A percentile compares a stretch with the other conserved stretches of the same genome.
Conservation (phyloP, 495 filamentous ascomycete genomes). For the Penicillium canescens region DNA sequence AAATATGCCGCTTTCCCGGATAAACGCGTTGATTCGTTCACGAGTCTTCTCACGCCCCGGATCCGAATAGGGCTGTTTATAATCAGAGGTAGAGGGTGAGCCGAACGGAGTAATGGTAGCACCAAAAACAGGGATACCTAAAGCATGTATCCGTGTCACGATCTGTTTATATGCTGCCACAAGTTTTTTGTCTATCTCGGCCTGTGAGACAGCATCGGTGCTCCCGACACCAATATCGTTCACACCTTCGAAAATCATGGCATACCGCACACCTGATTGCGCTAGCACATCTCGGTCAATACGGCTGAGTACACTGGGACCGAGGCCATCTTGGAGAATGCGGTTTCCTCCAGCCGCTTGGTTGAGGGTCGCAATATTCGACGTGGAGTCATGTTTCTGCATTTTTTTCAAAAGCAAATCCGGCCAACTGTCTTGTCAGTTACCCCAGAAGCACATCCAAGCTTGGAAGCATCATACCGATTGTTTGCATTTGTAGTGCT, state of each 20-base stretch:
- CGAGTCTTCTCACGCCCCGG: slow-evolving; percentile 57
- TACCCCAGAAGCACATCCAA: not conserved
- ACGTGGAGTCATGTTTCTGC: slow-evolving; percentile 44
- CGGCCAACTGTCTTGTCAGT: slow-evolving; percentile 53
- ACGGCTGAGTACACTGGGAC: slow-evolving; percentile 60
- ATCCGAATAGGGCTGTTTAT: slow-evolving; percentile 50
- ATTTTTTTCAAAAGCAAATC: slow-evolving; percentile 61
- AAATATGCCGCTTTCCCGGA: slow-evolving; percentile 56
- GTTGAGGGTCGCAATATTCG: slow-evolving; percentile 59
- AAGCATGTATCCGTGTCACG: slow-evolving; percentile 53
- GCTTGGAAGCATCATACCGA: slow-evolving; percentile 38
- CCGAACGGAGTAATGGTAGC: slow-evolving; percentile 72
- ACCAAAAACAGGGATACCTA: slow-evolving; percentile 58
- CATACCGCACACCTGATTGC: slow-evolving; percentile 57
- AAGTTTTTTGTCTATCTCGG: slow-evolving; percentile 48
- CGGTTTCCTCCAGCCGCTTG: slow-evolving; percentile 76
- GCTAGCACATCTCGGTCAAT: slow-evolving; percentile 65
- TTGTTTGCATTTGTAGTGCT: slow-evolving; percentile 65
- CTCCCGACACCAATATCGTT: slow-evolving; percentile 67
- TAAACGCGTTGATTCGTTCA: slow-evolving; percentile 63
- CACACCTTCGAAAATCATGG: slow-evolving; percentile 71
- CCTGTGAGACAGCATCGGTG: slow-evolving; percentile 47
- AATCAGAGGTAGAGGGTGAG: slow-evolving; percentile 27
- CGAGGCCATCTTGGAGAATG: slow-evolving; percentile 61
- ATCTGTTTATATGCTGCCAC: slow-evolving; percentile 61